Evolutionary conservation across 306 rosid species (phyloP).

Genomic region (Benincasa hispida): DNA sequence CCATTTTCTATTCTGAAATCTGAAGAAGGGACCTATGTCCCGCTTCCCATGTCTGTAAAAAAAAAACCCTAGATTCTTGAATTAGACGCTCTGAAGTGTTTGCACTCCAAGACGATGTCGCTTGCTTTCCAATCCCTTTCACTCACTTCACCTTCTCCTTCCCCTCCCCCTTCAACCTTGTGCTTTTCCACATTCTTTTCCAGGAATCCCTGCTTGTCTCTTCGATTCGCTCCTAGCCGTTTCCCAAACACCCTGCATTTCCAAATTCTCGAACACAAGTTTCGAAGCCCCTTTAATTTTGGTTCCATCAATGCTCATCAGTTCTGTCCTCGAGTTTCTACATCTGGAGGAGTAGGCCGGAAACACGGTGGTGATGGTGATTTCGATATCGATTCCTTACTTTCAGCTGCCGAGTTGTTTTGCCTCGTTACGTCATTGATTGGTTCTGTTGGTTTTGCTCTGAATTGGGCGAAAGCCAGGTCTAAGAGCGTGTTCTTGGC

Average conservation of each 20-base stretch:
- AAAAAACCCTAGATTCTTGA: conserved; percentile 1
- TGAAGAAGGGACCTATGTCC: not conserved
- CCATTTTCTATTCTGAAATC: not conserved
- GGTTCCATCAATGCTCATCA: conserved; percentile 8
- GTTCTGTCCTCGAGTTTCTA: conserved; percentile 11
- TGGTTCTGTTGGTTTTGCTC: conserved; percentile 23
- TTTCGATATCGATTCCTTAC: conserved; percentile 37
- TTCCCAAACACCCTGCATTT: not conserved
- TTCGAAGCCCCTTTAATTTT: not conserved
- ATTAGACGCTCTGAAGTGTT: not conserved
- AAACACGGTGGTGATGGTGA: not conserved
- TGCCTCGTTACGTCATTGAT: conserved; percentile 42
- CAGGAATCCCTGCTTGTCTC: not conserved
- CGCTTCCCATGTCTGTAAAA: not conserved
- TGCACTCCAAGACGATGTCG: not conserved
- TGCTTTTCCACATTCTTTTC: not conserved
- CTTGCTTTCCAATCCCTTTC: not conserved
- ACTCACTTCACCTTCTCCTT: not conserved
- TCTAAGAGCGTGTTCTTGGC: conserved; percentile 26
- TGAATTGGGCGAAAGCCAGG: conserved; percentile 18
- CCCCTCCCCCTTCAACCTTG: not conserved
- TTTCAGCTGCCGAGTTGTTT: conserved; percentile 38
- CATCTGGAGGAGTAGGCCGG: conserved; percentile 14
- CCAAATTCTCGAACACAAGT: not conserved
- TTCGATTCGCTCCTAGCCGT: not conserved